Base-by-base conservation (phyloP, 2,329 filamentous ascomycete genomes). In the Hypoxylon sp. region DNA sequence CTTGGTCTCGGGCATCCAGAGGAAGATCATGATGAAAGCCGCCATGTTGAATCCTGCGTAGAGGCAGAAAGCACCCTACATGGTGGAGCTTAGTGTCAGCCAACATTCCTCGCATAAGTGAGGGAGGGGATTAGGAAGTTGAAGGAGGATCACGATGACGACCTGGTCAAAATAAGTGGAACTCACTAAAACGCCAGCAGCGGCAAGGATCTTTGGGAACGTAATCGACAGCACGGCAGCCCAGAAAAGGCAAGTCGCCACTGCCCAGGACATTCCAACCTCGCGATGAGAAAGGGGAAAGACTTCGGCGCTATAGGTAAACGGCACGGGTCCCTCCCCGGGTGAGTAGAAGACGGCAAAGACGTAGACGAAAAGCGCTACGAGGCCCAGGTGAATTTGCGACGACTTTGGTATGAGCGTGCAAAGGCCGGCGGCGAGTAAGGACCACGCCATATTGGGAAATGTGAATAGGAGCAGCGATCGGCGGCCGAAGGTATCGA, bases 401-500 rank as follows among this genome's bases (percentile, higher is more conserved):
- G 71, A 80, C 20, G 72, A 70, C 26, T 76, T 71, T 10, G 75
- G 52, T 10, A 67, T 56, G 1, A 55, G 53, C 1, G 22, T 57
- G 39, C 61, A 63, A 19, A 49, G 68, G 65, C 62, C 60, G 69
- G 76, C 74, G 22, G 86, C 79, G 34, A 86, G 77, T 20, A 86
- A 86, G 81, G 86, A 87, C 22, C 85, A 82, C 6, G 67, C 64
- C 87, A 90, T 89, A 65, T 88, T 83, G 0, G 88, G 88, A 71
- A 90, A 90, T 3, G 88, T 90, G 70, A 88, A 86, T 3, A 90
- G 78, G 4, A 90, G 79, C 11, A 91, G 77, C 19, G 83, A 80
- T 20, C 88, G 83, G 20, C 88, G 85, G 7, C 88, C 88, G 69
- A 85, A 89, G 0, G 87, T 89, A 69, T 90, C 88, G 54, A 90